A percentile compares a stretch with the other conserved stretches of the same genome.
phyloP scores from a whole-genome alignment of 2,329 filamentous ascomycete genomes.

The Lachnellula subtilissima region DNA sequence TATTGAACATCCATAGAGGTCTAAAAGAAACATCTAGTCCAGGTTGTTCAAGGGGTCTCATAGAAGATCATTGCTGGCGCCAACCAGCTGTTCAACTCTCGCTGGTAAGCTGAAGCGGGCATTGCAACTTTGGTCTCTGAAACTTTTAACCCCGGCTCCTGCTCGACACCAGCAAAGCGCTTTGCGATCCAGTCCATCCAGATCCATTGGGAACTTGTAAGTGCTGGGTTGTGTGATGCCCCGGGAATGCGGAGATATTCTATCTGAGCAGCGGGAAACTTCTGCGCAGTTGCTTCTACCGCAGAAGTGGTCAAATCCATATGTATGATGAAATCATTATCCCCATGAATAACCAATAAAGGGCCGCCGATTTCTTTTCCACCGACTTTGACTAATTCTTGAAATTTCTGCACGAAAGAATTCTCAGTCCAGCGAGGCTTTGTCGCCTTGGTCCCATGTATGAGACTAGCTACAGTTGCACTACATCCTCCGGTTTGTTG shows the following conservation, averaged over 20 bases:
- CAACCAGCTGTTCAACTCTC: not conserved
- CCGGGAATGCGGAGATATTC: not conserved
- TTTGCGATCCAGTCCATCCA: constrained; percentile 6
- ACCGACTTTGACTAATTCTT: not conserved
- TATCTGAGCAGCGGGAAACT: not conserved
- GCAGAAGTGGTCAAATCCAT: not conserved
- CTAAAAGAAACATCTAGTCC: not conserved
- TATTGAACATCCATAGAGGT: not conserved
- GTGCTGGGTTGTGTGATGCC: not conserved
- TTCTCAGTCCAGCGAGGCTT: constrained; percentile 7
- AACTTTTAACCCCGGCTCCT: not conserved
- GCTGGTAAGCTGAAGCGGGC: constrained; percentile 1
- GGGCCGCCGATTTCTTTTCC: constrained; percentile 8
- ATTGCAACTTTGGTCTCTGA: not conserved
- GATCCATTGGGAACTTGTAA: not conserved
- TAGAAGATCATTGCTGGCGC: not conserved
- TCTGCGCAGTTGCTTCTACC: not conserved
- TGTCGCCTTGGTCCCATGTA: not conserved
- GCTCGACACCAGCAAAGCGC: not conserved
- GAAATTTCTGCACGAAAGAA: not conserved
- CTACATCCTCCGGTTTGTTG: not conserved
- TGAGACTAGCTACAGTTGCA: not conserved
- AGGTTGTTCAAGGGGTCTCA: not conserved
- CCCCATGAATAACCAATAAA: constrained; percentile 9
- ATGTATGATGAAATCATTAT: constrained; percentile 1